phyloP scores from a whole-genome alignment of 108 stramenopile genomes.

The Nitzschia sp. region DNA sequence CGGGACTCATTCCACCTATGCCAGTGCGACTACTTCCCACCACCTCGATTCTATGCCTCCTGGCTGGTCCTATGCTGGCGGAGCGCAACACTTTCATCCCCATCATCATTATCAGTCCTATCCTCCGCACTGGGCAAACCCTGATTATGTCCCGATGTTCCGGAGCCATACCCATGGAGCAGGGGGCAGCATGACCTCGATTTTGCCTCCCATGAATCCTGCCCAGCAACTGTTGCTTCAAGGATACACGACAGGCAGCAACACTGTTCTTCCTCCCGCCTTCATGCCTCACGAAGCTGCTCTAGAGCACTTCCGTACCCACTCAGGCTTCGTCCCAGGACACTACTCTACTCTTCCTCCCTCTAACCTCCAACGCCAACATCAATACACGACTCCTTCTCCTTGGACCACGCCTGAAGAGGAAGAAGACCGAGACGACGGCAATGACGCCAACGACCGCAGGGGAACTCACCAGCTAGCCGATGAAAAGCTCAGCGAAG shows the following conservation, averaged over 20 bases:
- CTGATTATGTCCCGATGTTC: not conserved
- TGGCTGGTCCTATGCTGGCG: not conserved
- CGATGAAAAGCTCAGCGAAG: conserved; percentile 9
- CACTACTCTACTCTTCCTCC: not conserved
- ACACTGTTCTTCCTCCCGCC: not conserved
- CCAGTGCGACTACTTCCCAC: not conserved
- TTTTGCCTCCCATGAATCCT: not conserved
- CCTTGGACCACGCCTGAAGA: not conserved
- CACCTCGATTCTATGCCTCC: not conserved
- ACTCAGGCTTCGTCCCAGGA: too few species aligned
- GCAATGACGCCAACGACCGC: not conserved
- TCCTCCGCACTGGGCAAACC: not conserved
- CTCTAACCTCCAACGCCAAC: not conserved
- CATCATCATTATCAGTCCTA: not conserved
- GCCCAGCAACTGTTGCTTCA: conserved; percentile 1
- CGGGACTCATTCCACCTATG: not conserved
- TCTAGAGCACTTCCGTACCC: not conserved
- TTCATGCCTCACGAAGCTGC: not conserved
- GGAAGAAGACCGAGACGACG: conserved; percentile 8
- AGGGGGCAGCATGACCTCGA: not conserved
- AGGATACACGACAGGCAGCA: not conserved
- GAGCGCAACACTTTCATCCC: not conserved
- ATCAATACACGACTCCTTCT: not conserved
- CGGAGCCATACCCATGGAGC: not conserved
- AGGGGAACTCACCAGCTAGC: not conserved